phyloP scores from a whole-genome alignment of 108 stramenopile species.

The Chaetoceros muelleri region DNA sequence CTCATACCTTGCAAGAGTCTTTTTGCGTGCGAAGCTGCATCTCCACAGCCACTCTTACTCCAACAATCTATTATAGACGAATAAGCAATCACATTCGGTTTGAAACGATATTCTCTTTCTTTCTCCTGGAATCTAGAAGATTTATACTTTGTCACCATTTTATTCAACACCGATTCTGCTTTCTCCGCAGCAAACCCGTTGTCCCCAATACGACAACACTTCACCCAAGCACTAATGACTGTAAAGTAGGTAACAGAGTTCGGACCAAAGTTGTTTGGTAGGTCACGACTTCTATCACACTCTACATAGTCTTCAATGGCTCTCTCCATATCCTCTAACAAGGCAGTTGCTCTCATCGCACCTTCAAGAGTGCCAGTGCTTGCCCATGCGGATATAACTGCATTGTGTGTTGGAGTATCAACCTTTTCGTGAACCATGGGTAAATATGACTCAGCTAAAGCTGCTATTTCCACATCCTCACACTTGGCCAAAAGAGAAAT shows the following conservation, averaged over 20 bases:
- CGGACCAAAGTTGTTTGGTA: background rate
- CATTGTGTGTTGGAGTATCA: background rate
- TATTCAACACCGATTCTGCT: background rate
- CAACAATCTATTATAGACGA: conserved; percentile 34
- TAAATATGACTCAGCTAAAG: background rate
- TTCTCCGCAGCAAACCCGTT: background rate
- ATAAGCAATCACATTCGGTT: conserved; percentile 26
- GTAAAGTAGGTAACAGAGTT: background rate
- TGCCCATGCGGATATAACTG: background rate
- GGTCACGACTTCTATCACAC: background rate
- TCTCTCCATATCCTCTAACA: background rate
- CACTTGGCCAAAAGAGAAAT: background rate
- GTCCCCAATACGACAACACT: background rate
- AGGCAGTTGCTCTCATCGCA: background rate
- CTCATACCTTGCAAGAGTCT: background rate
- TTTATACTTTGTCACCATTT: background rate
- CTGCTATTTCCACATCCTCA: background rate
- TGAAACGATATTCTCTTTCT: conserved; percentile 14
- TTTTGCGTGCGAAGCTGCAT: conserved; percentile 19
- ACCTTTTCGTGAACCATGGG: background rate
- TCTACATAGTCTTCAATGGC: background rate
- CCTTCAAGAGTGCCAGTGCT: background rate
- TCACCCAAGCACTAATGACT: background rate
- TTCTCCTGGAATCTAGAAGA: conserved; percentile 7
- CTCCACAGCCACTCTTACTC: conserved; percentile 20